Conservation (phyloP, 345 rosid species). For the Hirschfeldia incana region DNA sequence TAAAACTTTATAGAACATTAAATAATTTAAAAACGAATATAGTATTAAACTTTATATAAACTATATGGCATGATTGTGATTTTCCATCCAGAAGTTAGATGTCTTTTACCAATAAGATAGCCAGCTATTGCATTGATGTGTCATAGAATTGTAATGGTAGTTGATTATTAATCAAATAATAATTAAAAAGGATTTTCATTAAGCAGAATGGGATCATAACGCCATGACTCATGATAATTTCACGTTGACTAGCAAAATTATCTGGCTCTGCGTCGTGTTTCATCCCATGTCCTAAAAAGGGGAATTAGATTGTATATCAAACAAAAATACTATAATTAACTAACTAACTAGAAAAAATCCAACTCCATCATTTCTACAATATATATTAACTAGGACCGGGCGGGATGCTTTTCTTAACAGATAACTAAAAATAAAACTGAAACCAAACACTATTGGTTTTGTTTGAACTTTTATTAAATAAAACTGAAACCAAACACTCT, state of each 20-base stretch:
- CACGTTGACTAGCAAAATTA: conserved; percentile 25
- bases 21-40: too few species aligned
- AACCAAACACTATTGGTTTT: background rate
- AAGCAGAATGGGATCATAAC: too few species aligned
- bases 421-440: background rate
- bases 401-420: background rate
- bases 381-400: too few species aligned
- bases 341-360: too few species aligned
- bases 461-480: background rate
- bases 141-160: too few species aligned
- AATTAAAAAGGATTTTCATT: too few species aligned
- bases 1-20: too few species aligned
- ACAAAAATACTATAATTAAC: too few species aligned
- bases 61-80: conserved; percentile 10
- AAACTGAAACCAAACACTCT: too few species aligned
- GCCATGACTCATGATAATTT: background rate
- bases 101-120: conserved; percentile 25
- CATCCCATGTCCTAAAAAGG: conserved; percentile 16
- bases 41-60: background rate
- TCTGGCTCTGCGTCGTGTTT: conserved; percentile 31
- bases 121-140: background rate
- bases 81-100: conserved; percentile 26
- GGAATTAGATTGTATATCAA: background rate
- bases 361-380: too few species aligned
- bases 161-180: too few species aligned